Evolutionary conservation across 2,329 filamentous ascomycete species (phyloP).

Genomic region (Aspergillus arachidicola): DNA sequence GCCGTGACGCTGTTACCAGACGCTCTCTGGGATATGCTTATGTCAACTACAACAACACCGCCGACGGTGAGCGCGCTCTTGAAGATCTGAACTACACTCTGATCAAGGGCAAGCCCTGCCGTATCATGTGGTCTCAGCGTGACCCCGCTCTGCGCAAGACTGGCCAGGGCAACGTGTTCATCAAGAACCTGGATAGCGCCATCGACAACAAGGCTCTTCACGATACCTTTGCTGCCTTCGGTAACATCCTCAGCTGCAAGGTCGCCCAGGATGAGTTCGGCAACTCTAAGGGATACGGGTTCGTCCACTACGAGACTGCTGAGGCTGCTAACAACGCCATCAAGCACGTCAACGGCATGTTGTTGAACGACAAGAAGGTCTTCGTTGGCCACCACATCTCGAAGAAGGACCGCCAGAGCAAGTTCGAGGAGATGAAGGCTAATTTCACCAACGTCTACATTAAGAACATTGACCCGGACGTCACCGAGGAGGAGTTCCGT

Average conservation of each 20-base stretch:
- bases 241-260: slow-evolving; percentile 99
- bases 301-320: slow-evolving; percentile 99
- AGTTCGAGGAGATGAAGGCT: slow-evolving; percentile 99
- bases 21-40: slow-evolving; percentile 99
- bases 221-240: slow-evolving; percentile 98
- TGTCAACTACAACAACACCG: slow-evolving; percentile 99
- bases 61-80: slow-evolving; percentile 95
- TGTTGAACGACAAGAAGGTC: slow-evolving; percentile 99
- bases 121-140: slow-evolving; percentile 99
- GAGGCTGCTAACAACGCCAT: slow-evolving; percentile 96
- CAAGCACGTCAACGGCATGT: slow-evolving; percentile 99
- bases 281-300: slow-evolving; percentile 98
- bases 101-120: slow-evolving; percentile 98
- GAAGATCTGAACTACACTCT: slow-evolving; percentile 99
- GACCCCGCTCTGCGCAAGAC: slow-evolving; percentile 99
- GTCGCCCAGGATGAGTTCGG: slow-evolving; percentile 96
- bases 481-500: slow-evolving; percentile 91
- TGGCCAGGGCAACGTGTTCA: slow-evolving; percentile 98
- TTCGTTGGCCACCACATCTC: slow-evolving; percentile 99
- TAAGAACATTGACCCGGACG: slow-evolving; percentile 90
- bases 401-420: slow-evolving; percentile 99
- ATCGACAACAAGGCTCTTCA: slow-evolving; percentile 99
- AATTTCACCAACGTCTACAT: slow-evolving; percentile 99
- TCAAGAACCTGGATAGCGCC: slow-evolving; percentile 98
- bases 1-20: slow-evolving; percentile 97